These are phyloP conservation scores for Gyromitra esculenta DNA, from an alignment of 2,329 filamentous ascomycete genomes.

Conservation along the genomic window DNA sequence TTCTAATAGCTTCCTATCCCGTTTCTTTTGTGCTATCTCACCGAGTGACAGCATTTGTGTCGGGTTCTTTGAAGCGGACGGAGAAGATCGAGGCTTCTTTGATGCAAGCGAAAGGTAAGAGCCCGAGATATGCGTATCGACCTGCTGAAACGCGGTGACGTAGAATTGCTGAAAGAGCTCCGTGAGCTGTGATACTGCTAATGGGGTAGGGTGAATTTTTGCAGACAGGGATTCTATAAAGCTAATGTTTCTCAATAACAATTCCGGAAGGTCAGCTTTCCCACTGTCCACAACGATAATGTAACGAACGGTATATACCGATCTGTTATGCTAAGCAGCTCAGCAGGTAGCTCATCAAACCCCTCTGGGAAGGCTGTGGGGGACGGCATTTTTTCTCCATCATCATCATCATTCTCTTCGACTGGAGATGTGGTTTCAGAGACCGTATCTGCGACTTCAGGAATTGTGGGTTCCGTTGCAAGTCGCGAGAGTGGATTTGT, in stretches of 20 bases:
- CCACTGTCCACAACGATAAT: not conserved
- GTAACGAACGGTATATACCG: conserved; percentile 67
- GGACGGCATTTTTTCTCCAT: conserved; percentile 24
- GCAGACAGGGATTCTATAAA: conserved; percentile 91
- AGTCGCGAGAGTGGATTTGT: conserved; percentile 55
- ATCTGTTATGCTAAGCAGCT: conserved; percentile 88
- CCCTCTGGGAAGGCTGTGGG: conserved; percentile 59
- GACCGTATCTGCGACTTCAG: conserved; percentile 35
- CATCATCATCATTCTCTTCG: conserved; percentile 47
- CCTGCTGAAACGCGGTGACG: conserved; percentile 78
- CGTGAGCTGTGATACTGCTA: conserved; percentile 82
- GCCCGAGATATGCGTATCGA: conserved; percentile 83
- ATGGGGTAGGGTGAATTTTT: conserved; percentile 84
- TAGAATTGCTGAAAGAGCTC: conserved; percentile 97
- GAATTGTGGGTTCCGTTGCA: conserved; percentile 39
- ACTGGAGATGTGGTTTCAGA: conserved; percentile 47
- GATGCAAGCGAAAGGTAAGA: conserved; percentile 62
- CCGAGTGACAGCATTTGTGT: conserved; percentile 92
- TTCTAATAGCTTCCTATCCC: conserved; percentile 79
- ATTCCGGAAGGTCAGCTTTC: conserved; percentile 27
- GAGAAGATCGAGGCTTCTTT: conserved; percentile 56
- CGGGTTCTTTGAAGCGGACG: conserved; percentile 55
- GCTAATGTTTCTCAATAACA: conserved; percentile 62
- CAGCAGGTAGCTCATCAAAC: conserved; percentile 90
- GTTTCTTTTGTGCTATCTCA: conserved; percentile 82